Percentiles rank a stretch among this genome's conserved stretches.
Evolutionary conservation across 2,329 filamentous ascomycete genomes (phyloP).

Genomic region (Lasiodiplodia gonubiensis): DNA sequence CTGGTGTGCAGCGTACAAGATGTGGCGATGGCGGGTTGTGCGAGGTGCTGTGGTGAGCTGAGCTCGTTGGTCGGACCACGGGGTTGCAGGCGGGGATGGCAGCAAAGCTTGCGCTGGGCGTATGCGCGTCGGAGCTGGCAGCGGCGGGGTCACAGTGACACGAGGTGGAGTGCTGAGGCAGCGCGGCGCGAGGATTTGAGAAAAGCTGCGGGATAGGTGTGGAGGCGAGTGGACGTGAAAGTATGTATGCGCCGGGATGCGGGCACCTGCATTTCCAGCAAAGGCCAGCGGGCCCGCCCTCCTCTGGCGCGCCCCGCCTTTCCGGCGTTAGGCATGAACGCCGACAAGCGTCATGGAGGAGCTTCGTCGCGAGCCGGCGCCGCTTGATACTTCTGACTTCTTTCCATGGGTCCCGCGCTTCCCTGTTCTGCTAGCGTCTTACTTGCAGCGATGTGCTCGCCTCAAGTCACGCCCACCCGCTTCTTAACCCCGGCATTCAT

Average conservation of each 20-base stretch:
- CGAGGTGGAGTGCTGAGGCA: not conserved
- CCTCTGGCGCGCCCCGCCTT: constrained; percentile 10
- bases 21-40: constrained; percentile 25
- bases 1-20: not conserved
- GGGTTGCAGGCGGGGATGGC: constrained; percentile 16
- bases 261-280: constrained; percentile 24
- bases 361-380: not conserved
- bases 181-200: not conserved
- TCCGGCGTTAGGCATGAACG: constrained; percentile 14
- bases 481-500: not conserved
- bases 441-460: not conserved
- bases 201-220: constrained; percentile 4
- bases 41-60: constrained; percentile 16
- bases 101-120: constrained; percentile 1
- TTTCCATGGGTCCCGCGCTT: not conserved
- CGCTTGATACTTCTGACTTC: not conserved
- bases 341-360: not conserved
- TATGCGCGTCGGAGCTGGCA: not conserved
- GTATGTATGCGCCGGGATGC: constrained; percentile 23
- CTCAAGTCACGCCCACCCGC: not conserved
- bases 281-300: constrained; percentile 7
- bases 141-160: constrained; percentile 5
- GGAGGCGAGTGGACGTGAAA: constrained; percentile 23
- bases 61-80: constrained; percentile 6
- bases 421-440: not conserved